Evolutionary conservation across 306 rosid species (phyloP).

Genomic region (Glycine tomentella): DNA sequence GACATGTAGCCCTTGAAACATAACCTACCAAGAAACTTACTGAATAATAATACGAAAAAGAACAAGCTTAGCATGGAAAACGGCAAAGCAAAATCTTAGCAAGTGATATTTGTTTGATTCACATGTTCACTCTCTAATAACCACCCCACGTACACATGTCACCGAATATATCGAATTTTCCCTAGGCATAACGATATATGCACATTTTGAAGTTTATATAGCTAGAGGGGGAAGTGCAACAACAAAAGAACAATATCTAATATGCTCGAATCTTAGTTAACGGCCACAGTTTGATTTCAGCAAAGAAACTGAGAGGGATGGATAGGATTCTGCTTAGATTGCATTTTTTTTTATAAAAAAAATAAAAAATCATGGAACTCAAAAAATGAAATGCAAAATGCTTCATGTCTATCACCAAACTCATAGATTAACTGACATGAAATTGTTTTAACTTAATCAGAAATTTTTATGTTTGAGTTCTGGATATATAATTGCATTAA

Average conservation of each 20-base stretch:
- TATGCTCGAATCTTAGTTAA: slow-evolving; percentile 45
- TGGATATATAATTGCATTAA: no score
- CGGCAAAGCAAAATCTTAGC: slow-evolving; percentile 18
- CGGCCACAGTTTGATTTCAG: slow-evolving; percentile 48
- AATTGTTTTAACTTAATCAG: no score
- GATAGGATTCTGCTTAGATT: slow-evolving; percentile 31
- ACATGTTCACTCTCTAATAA: slow-evolving; percentile 35
- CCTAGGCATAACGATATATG: slow-evolving; percentile 39
- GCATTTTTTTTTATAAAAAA: background rate
- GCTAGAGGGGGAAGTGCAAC: slow-evolving; percentile 15
- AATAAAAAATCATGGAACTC: background rate
- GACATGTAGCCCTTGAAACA: background rate
- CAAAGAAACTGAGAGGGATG: slow-evolving; percentile 36
- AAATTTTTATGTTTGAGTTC: no score
- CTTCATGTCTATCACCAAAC: background rate
- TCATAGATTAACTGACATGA: no score
- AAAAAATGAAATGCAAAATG: slow-evolving; percentile 5
- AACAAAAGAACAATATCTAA: slow-evolving; percentile 36
- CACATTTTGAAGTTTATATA: slow-evolving; percentile 2
- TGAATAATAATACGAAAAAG: background rate
- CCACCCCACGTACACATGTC: slow-evolving; percentile 37
- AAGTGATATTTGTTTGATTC: slow-evolving; percentile 22
- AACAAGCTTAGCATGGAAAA: background rate
- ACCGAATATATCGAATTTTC: slow-evolving; percentile 36
- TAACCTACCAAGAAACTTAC: background rate